Evolutionary conservation across 169 alveolate species (phyloP).

Genomic region (Babesia bigemina): DNA sequence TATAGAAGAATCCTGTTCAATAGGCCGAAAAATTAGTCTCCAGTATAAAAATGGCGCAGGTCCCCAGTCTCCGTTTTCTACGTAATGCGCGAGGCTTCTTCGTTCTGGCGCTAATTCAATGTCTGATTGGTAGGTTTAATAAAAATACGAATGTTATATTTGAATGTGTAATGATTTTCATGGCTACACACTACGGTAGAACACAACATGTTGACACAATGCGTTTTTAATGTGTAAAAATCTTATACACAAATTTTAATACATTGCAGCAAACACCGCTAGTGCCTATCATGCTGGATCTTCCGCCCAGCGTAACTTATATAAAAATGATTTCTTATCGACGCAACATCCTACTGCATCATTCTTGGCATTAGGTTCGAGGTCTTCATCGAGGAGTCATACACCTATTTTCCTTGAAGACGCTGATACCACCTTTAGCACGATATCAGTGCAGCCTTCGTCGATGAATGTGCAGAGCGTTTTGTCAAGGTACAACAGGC

Average conservation of each 20-base stretch:
- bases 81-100: too few species aligned
- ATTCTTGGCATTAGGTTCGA: background rate
- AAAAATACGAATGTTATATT: too few species aligned
- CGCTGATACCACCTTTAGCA: background rate
- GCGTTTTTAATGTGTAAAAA: background rate
- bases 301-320: background rate
- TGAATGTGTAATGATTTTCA: background rate
- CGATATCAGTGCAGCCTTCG: too few species aligned
- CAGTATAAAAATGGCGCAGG: too few species aligned
- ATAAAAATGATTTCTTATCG: background rate
- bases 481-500: background rate
- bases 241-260: background rate
- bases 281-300: background rate
- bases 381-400: too few species aligned
- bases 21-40: too few species aligned
- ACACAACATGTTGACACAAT: background rate
- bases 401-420: too few species aligned
- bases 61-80: too few species aligned
- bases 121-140: slow-evolving; percentile 4
- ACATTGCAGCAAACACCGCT: background rate
- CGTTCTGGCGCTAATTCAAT: background rate
- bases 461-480: background rate
- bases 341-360: background rate
- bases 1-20: too few species aligned
- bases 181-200: background rate